Evolutionary conservation across 345 rosid genomes (phyloP).

Genomic region (Brassica cretica): DNA sequence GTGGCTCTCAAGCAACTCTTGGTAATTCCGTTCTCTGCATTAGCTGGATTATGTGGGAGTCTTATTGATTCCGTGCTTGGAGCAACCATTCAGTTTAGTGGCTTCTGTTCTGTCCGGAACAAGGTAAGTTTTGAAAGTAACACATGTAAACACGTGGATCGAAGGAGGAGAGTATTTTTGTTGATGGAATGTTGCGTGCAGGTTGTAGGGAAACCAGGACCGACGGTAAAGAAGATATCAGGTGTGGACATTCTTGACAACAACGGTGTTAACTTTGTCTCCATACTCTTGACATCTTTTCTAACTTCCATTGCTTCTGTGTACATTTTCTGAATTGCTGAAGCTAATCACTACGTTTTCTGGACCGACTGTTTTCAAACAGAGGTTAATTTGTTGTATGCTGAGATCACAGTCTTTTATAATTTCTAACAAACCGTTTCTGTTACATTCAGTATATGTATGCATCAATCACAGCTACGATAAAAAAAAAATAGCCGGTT

Average conservation of each 20-base stretch:
- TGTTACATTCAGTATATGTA: neutral
- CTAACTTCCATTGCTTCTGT: slow-evolving; percentile 60
- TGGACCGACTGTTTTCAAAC: neutral
- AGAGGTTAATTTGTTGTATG: slow-evolving; percentile 14
- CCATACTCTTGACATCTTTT: slow-evolving; percentile 59
- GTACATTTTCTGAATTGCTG: slow-evolving; percentile 62
- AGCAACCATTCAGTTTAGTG: slow-evolving; percentile 94
- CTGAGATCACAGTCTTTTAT: neutral
- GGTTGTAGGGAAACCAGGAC: slow-evolving; percentile 93
- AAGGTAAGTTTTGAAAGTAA: slow-evolving; percentile 52
- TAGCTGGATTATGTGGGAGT: slow-evolving; percentile 86
- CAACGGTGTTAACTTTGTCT: slow-evolving; percentile 85
- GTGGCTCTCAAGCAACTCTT: slow-evolving; percentile 70
- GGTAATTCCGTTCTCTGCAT: slow-evolving; percentile 67
- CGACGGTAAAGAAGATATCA: slow-evolving; percentile 85
- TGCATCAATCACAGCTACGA: neutral
- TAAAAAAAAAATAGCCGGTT: too few relatives aligned
- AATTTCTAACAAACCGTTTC: neutral
- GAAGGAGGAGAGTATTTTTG: neutral
- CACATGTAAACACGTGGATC: neutral
- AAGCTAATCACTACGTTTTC: neutral
- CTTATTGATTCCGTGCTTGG: slow-evolving; percentile 84
- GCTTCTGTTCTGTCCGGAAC: slow-evolving; percentile 86
- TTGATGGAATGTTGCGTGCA: slow-evolving; percentile 31
- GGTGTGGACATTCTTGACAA: slow-evolving; percentile 86